phyloP scores from a whole-genome alignment of 2,329 filamentous ascomycete species.

The Ophiocordyceps sinensis region DNA sequence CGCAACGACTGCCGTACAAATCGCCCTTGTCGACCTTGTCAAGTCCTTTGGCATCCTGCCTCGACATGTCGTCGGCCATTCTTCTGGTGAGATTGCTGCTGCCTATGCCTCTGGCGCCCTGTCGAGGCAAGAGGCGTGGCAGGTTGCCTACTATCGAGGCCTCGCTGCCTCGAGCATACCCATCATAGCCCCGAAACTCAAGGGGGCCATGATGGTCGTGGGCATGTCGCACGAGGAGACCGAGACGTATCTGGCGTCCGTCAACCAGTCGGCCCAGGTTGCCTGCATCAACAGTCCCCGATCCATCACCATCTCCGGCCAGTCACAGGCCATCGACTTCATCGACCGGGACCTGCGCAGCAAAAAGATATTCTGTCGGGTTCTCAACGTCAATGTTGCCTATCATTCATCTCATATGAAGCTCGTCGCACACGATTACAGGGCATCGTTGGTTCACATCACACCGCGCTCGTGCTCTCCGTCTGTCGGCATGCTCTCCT shows the following conservation, averaged over 20 bases:
- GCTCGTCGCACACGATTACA: slow-evolving; percentile 21
- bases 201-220: slow-evolving; percentile 27
- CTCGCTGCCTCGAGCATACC: slow-evolving; percentile 16
- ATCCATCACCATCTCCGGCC: slow-evolving; percentile 29
- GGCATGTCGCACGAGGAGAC: slow-evolving; percentile 16
- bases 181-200: slow-evolving; percentile 11
- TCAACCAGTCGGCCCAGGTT: slow-evolving; percentile 14
- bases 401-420: slow-evolving; percentile 33
- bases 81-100: slow-evolving; percentile 32
- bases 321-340: slow-evolving; percentile 13
- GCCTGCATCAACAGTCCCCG: slow-evolving; percentile 30
- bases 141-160: slow-evolving; percentile 27
- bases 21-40: slow-evolving; percentile 27
- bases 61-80: slow-evolving; percentile 25
- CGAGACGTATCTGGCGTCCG: slow-evolving; percentile 11
- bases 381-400: slow-evolving; percentile 22
- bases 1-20: slow-evolving; percentile 25
- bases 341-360: slow-evolving; percentile 17
- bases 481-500: slow-evolving; percentile 23
- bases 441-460: slow-evolving; percentile 11
- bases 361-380: slow-evolving; percentile 17
- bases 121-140: slow-evolving; percentile 22
- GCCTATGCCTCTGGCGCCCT: slow-evolving; percentile 25
- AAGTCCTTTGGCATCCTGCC: slow-evolving; percentile 17
- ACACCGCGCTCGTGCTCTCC: slow-evolving; percentile 4